phyloP scores from a whole-genome alignment of 148 eudicot species.

The Cornus controversa region DNA sequence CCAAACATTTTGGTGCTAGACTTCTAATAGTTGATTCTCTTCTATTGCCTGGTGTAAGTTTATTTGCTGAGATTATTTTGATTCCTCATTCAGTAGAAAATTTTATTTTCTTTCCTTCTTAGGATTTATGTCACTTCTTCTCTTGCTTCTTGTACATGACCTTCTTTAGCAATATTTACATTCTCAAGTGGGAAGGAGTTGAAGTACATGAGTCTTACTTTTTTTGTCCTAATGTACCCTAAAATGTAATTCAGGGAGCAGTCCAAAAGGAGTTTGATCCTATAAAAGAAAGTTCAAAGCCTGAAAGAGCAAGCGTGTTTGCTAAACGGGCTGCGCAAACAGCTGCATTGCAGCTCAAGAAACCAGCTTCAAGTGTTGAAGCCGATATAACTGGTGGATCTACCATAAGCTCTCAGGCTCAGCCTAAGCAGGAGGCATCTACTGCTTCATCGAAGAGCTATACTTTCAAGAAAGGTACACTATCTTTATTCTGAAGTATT shows the following conservation, averaged over 20 bases:
- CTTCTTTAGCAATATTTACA: not conserved
- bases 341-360: constrained; percentile 57
- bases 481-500: not conserved
- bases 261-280: constrained; percentile 53
- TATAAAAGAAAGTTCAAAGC: constrained; percentile 57
- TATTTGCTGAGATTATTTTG: constrained; percentile 1
- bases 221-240: constrained; percentile 1
- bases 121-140: not conserved
- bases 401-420: constrained; percentile 57
- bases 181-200: not conserved
- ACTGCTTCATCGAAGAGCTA: constrained; percentile 82
- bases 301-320: constrained; percentile 57
- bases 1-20: constrained; percentile 71
- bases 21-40: constrained; percentile 78
- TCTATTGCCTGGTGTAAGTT: constrained; percentile 77
- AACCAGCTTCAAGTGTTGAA: constrained; percentile 84
- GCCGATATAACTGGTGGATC: constrained; percentile 82
- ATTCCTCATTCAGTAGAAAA: not conserved
- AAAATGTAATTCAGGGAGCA: constrained; percentile 52
- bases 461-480: constrained; percentile 67
- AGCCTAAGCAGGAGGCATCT: constrained; percentile 80
- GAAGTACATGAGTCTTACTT: not conserved
- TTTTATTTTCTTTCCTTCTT: not conserved
- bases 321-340: constrained; percentile 56
- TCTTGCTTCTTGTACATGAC: not conserved